Evolutionary conservation across 352 stramenopile genomes (phyloP).

Genomic region (Globisporangium megalacanthum): DNA sequence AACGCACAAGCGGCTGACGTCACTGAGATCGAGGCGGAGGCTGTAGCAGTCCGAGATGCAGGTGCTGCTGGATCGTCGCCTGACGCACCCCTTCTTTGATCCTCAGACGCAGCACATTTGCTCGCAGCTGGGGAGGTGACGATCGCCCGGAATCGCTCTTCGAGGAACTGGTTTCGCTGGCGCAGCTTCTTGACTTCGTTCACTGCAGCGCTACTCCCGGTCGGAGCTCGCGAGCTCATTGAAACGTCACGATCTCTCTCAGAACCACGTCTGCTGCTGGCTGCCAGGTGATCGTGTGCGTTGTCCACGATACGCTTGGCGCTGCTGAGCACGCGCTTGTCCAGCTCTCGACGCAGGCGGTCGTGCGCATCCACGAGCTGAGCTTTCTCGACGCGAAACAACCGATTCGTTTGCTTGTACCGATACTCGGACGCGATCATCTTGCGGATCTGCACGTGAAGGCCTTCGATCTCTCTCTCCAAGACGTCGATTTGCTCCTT

Average conservation of each 20-base stretch:
- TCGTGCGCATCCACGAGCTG: constrained; percentile 45
- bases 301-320: constrained; percentile 30
- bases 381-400: constrained; percentile 38
- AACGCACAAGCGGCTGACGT: no score
- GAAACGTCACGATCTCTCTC: background rate
- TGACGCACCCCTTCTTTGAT: background rate
- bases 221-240: background rate
- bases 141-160: constrained; percentile 48
- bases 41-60: background rate
- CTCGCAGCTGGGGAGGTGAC: background rate
- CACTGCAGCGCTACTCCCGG: constrained; percentile 8
- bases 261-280: background rate
- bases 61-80: background rate
- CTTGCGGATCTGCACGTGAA: constrained; percentile 70
- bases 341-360: constrained; percentile 36
- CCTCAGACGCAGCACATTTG: background rate
- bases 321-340: constrained; percentile 30
- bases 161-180: constrained; percentile 52
- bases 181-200: constrained; percentile 48
- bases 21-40: background rate
- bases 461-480: constrained; percentile 45
- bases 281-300: constrained; percentile 9
- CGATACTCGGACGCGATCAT: constrained; percentile 77
- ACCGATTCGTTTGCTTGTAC: constrained; percentile 64
- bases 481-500: constrained; percentile 42